Evolutionary conservation across 768 basidiomycete species (phyloP).

Genomic region (Candolleomyces eurysporus): DNA sequence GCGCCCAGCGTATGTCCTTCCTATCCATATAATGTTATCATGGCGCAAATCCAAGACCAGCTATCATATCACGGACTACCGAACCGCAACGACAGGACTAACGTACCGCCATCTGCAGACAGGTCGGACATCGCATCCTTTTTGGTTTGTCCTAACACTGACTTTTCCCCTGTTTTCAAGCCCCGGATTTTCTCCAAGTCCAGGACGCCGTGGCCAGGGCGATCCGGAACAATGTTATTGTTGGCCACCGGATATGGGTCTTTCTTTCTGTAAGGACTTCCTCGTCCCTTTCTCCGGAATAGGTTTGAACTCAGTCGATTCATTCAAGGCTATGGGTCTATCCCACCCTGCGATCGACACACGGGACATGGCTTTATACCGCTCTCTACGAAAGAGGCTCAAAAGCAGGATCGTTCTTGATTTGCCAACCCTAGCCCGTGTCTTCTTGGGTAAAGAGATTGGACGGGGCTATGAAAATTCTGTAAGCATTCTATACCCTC

Average conservation of each 20-base stretch:
- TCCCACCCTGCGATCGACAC: constrained; percentile 51
- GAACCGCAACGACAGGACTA: constrained; percentile 46
- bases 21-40: neutral
- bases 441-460: constrained; percentile 45
- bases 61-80: constrained; percentile 45
- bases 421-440: constrained; percentile 39
- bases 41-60: constrained; percentile 21
- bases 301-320: neutral
- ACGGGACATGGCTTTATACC: constrained; percentile 53
- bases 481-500: constrained; percentile 29
- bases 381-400: constrained; percentile 46
- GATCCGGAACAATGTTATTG: constrained; percentile 45
- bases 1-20: constrained; percentile 46
- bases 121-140: constrained; percentile 26
- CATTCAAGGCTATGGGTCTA: constrained; percentile 46
- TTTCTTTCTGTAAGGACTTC: constrained; percentile 45
- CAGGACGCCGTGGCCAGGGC: constrained; percentile 41
- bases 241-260: constrained; percentile 57
- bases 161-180: constrained; percentile 23
- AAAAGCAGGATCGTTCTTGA: constrained; percentile 34
- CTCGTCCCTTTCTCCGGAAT: neutral
- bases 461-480: constrained; percentile 45
- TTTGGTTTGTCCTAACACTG: neutral
- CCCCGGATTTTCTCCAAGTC: constrained; percentile 48
- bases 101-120: constrained; percentile 34